Conservation (phyloP, 2,329 filamentous ascomycete genomes). For the Talaromyces sp. region DNA sequence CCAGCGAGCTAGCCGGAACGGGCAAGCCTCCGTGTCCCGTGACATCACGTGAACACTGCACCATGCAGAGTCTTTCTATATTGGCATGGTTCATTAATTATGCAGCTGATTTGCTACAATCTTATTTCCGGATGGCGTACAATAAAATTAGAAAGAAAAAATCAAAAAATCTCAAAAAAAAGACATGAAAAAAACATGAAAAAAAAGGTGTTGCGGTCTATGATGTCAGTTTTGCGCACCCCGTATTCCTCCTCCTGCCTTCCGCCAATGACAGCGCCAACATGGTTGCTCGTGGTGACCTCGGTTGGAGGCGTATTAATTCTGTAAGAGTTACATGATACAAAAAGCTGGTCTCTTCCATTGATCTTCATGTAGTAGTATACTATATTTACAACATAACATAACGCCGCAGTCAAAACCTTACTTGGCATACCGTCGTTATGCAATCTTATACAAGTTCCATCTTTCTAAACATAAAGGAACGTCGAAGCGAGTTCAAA, state of each 20-base stretch:
- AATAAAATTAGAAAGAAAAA: neutral
- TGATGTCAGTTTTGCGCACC: neutral
- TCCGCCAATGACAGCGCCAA: neutral
- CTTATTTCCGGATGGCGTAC: neutral
- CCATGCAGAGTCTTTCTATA: neutral
- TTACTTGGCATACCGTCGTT: neutral
- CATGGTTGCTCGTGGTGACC: neutral
- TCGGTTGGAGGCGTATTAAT: too few relatives aligned
- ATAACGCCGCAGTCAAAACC: neutral
- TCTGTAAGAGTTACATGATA: neutral
- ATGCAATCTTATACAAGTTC: neutral
- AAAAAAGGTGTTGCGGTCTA: neutral
- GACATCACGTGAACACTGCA: neutral
- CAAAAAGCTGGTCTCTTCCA: neutral
- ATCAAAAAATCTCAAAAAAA: too few relatives aligned
- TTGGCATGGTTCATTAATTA: neutral
- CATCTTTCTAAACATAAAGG: neutral
- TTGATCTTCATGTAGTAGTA: neutral
- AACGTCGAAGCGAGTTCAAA: neutral
- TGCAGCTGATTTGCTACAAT: too few relatives aligned
- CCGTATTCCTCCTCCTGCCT: neutral
- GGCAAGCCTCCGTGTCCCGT: neutral
- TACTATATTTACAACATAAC: neutral
- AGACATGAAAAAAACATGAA: too few relatives aligned
- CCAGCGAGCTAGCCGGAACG: neutral